Conservation (phyloP, 1,139 yeast species). For the Candida sojae region DNA sequence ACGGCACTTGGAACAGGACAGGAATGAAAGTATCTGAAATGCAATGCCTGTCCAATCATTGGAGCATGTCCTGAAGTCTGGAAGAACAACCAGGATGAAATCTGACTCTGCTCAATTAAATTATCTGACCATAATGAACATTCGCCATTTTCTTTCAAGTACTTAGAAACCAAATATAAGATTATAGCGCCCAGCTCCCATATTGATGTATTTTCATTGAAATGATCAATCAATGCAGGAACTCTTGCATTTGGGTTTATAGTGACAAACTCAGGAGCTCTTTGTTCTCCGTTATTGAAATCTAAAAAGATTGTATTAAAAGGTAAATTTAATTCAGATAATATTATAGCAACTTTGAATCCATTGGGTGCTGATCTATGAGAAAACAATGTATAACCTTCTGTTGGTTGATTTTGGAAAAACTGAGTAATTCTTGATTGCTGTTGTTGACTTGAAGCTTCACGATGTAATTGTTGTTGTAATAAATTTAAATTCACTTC, state of each 20-base stretch:
- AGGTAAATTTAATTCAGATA: conserved; percentile 77
- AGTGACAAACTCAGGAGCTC: conserved; percentile 89
- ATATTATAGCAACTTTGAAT: conserved; percentile 89
- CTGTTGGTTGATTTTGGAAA: conserved; percentile 75
- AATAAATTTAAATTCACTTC: conserved; percentile 41
- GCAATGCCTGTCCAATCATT: conserved; percentile 96
- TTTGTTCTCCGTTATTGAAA: conserved; percentile 85
- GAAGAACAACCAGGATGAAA: conserved; percentile 87
- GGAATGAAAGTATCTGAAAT: conserved; percentile 88
- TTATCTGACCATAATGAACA: conserved; percentile 83
- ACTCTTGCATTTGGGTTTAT: conserved; percentile 94
- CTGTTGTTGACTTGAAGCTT: conserved; percentile 32
- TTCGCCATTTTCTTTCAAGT: conserved; percentile 66
- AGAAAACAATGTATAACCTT: conserved; percentile 84
- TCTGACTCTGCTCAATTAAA: conserved; percentile 80
- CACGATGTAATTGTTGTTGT: conserved; percentile 45
- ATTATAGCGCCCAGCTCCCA: conserved; percentile 97
- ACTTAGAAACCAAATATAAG: conserved; percentile 70
- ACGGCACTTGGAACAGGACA: conserved; percentile 87
- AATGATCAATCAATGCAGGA: conserved; percentile 91
- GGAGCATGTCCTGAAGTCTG: conserved; percentile 98
- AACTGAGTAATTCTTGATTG: conserved; percentile 68
- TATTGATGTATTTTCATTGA: conserved; percentile 71
- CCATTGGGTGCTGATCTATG: conserved; percentile 97
- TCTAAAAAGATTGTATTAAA: conserved; percentile 86